Conservation (phyloP, 352 stramenopile species). For the Globisporangium camurandrum region DNA sequence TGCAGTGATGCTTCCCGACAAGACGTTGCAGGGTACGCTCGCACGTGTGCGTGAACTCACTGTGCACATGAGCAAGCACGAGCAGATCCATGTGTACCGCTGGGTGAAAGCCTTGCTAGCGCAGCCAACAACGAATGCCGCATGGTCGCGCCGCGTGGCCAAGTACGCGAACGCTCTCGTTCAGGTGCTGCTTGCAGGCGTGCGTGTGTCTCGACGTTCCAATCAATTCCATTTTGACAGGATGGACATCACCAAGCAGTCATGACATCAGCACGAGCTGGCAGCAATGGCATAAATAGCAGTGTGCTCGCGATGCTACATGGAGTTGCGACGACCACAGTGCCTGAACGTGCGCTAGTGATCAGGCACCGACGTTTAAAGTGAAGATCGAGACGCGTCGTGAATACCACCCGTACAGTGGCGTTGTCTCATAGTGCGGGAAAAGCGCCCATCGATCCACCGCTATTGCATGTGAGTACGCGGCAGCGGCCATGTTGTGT, state of each 20-base stretch:
- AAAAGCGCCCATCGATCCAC: constrained; percentile 2
- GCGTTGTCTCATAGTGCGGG: constrained; percentile 7
- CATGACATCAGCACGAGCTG: no score
- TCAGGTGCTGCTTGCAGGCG: constrained; percentile 45
- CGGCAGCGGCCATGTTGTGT: constrained; percentile 3
- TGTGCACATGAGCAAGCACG: constrained; percentile 27
- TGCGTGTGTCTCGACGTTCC: no score
- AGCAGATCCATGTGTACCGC: constrained; percentile 50
- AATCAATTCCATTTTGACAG: no score
- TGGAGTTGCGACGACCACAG: no score
- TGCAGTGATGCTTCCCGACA: constrained; percentile 14
- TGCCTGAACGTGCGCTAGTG: no score
- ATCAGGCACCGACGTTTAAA: no score
- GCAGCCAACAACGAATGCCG: constrained; percentile 40
- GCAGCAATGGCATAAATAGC: no score
- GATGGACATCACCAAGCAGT: no score
- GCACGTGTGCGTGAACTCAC: constrained; percentile 36
- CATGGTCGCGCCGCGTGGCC: constrained; percentile 53
- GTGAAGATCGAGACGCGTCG: no score
- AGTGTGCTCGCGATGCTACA: no score
- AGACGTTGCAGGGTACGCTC: constrained; percentile 27
- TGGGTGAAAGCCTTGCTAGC: constrained; percentile 51
- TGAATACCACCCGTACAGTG: constrained; percentile 7
- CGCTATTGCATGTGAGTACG: background rate
- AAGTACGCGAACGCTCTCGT: constrained; percentile 35